Conservation (phyloP, 108 stramenopile genomes). For the Chaetoceros tenuissimus region DNA sequence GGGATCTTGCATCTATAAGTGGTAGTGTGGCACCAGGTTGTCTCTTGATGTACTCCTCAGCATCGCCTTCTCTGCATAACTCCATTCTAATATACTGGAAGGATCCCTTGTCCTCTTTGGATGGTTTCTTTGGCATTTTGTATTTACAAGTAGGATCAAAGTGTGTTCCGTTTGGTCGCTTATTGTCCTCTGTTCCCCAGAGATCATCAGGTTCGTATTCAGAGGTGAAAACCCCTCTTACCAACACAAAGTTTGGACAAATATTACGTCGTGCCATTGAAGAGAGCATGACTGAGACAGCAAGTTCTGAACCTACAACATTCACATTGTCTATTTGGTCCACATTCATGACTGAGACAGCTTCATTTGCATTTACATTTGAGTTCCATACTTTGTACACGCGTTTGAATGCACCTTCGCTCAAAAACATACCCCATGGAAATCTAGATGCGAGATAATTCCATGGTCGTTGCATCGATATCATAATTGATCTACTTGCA, state of each 20-base stretch:
- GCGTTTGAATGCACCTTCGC: conserved; percentile 89
- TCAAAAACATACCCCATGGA: conserved; percentile 75
- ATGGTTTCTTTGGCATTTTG: neutral
- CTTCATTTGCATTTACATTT: conserved; percentile 39
- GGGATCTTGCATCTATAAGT: conserved; percentile 30
- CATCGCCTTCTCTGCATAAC: conserved; percentile 87
- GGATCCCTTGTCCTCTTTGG: neutral
- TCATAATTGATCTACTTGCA: conserved; percentile 11
- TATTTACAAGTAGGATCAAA: conserved; percentile 13
- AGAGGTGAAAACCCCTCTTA: conserved; percentile 69
- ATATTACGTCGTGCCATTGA: conserved; percentile 75
- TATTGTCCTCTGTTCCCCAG: conserved; percentile 60
- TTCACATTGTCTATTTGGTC: conserved; percentile 45
- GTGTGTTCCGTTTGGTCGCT: conserved; percentile 42
- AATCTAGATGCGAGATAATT: conserved; percentile 37
- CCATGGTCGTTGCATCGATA: conserved; percentile 54
- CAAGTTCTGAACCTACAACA: conserved; percentile 80
- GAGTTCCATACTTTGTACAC: conserved; percentile 80
- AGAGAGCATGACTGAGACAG: conserved; percentile 73
- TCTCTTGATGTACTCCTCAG: conserved; percentile 80
- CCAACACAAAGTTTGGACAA: conserved; percentile 90
- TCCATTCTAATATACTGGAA: conserved; percentile 99
- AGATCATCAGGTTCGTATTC: conserved; percentile 44
- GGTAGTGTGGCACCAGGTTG: conserved; percentile 39
- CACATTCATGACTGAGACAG: conserved; percentile 84